These are phyloP conservation scores for Aaosphaeria arxii DNA, from an alignment of 2,329 filamentous ascomycete genomes.

Conservation along the genomic window DNA sequence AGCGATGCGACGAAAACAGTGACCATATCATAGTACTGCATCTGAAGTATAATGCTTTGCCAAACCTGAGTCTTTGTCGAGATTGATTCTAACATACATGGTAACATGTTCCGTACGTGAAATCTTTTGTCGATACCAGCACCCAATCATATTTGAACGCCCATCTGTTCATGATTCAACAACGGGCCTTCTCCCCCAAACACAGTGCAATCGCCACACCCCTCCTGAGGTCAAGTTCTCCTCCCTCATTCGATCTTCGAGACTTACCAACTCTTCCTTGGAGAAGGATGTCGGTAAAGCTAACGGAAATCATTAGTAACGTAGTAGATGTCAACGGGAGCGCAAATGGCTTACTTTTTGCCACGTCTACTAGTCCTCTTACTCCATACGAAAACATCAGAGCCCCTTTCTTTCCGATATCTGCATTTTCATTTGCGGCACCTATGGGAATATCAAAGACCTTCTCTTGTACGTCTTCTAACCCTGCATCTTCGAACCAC, in stretches of 20 bases:
- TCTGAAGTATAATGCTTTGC: no score
- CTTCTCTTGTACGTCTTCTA: background rate
- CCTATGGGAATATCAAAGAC: background rate
- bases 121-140: no score
- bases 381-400: background rate
- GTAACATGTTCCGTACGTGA: no score
- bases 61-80: no score
- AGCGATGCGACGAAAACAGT: no score
- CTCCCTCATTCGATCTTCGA: background rate
- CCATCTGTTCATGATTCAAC: no score
- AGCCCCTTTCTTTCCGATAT: background rate
- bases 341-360: background rate
- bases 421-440: background rate
- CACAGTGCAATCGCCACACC: background rate
- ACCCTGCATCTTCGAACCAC: background rate
- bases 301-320: background rate
- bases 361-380: background rate
- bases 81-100: no score
- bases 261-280: background rate
- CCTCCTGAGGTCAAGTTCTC: background rate
- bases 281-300: background rate
- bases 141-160: no score
- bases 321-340: background rate
- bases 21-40: no score
- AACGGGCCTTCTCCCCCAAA: background rate